Percentiles rank a stretch among this genome's conserved stretches.
Conservation (phyloP, 768 basidiomycete genomes). For the Glaciozyma antarctica region DNA sequence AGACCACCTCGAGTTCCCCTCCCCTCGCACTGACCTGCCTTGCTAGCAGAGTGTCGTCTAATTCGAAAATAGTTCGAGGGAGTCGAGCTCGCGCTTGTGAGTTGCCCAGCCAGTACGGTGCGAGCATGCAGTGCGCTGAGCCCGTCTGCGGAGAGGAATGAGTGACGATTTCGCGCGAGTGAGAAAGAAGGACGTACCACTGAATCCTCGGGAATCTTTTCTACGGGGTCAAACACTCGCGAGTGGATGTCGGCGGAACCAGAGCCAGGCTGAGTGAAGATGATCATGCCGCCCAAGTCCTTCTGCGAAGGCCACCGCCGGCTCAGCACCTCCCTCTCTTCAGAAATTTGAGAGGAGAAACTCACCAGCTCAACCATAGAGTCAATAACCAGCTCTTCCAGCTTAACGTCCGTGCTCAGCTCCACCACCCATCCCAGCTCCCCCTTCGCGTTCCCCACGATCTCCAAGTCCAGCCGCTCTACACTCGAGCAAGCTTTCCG, state of each 20-base stretch:
- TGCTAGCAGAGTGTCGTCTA: background rate
- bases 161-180: no score
- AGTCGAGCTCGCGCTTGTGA: no score
- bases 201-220: conserved; percentile 37
- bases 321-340: background rate
- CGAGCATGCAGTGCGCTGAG: conserved; percentile 36
- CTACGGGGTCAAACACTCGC: conserved; percentile 36
- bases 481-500: background rate
- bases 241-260: conserved; percentile 34
- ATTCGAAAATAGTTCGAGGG: background rate
- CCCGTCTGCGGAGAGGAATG: conserved; percentile 29
- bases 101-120: conserved; percentile 36
- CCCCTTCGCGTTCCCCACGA: conserved; percentile 18
- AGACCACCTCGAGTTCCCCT: conserved; percentile 14
- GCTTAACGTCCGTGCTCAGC: conserved; percentile 2
- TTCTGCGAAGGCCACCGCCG: no score
- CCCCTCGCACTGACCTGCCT: conserved; percentile 10
- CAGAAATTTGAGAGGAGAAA: background rate
- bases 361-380: background rate
- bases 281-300: background rate
- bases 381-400: background rate
- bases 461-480: conserved; percentile 9
- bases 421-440: conserved; percentile 15
- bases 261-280: conserved; percentile 6
- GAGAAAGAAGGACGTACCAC: conserved; percentile 21